Evolutionary conservation across 2,329 filamentous ascomycete species (phyloP).

Genomic region (Trichoderma sp.): DNA sequence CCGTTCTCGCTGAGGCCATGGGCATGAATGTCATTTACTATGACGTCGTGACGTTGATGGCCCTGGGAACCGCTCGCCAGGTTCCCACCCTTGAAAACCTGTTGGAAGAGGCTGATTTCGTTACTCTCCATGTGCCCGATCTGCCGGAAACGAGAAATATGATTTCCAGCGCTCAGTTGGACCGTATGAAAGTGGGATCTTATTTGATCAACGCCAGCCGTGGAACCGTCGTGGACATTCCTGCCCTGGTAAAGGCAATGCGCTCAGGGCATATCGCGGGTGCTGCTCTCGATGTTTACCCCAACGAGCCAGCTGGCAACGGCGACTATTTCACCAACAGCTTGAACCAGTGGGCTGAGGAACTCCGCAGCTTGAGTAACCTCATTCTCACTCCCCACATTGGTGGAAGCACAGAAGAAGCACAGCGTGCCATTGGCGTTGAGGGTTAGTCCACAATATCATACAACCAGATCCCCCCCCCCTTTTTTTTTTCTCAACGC

Average conservation of each 20-base stretch:
- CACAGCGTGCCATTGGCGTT: slow-evolving; percentile 90
- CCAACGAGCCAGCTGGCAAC: slow-evolving; percentile 88
- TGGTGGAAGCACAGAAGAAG: slow-evolving; percentile 95
- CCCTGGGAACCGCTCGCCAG: slow-evolving; percentile 81
- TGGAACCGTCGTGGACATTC: slow-evolving; percentile 90
- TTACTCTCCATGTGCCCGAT: slow-evolving; percentile 93
- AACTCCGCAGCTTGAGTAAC: slow-evolving; percentile 82
- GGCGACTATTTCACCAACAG: slow-evolving; percentile 88
- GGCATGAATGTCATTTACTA: slow-evolving; percentile 98
- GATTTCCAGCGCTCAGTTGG: slow-evolving; percentile 76
- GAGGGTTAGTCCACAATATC: slow-evolving; percentile 53
- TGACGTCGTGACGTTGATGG: slow-evolving; percentile 92
- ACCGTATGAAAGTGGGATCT: slow-evolving; percentile 85
- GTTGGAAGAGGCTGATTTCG: slow-evolving; percentile 79
- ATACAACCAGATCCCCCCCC: background rate
- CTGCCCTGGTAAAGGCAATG: slow-evolving; percentile 84
- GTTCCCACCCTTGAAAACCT: slow-evolving; percentile 74
- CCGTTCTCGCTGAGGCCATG: slow-evolving; percentile 93
- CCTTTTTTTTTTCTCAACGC: background rate
- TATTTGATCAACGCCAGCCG: slow-evolving; percentile 97
- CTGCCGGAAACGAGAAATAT: slow-evolving; percentile 88
- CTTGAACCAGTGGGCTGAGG: slow-evolving; percentile 80
- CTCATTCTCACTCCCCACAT: slow-evolving; percentile 96
- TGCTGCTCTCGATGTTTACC: slow-evolving; percentile 95
- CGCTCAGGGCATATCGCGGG: slow-evolving; percentile 83